Evolutionary conservation across 805 yeast genomes (phyloP), one percentile per base, ranked within the genome.

Genomic region (Teunomyces gatunensis): DNA sequence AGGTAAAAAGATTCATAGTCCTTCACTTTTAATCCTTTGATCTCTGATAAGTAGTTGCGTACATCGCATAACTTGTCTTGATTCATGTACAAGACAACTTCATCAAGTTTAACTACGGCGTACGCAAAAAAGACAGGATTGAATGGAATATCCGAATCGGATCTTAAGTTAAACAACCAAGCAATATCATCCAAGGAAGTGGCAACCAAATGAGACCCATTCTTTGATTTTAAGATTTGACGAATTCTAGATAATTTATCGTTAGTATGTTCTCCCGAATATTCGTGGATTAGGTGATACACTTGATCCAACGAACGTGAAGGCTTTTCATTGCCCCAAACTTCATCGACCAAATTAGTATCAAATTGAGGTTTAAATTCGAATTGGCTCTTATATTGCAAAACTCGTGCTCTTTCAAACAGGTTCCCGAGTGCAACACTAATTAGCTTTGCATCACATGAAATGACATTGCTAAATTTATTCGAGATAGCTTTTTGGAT

Each of bases 101-200:
- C 54, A 2, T 68, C 53, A 17, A 48, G 33, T 6, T 67, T 56
- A 15, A 74, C 50, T 1, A 78, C 61, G 1, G 80, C 71, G 56
- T 83, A 87, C 6, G 91, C 74, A 66, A 83, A 89, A 63, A 92
- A 94, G 1, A 90, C 92, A 0, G 98, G 97, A 58, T 85, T 85
- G 61, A 78, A 92, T 4, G 84, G 84, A 49, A 92, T 84, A 63
- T 92, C 98, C 18, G 77, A 50, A 41, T 66, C 79, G 4, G 91
- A 88, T 53, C 99, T 80, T 47, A 92, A 68, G 60, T 92, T 92
- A 60, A 90, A 78, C 37, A 90, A 68, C 97, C 97, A 91, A 6
- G 96, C 94, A 52, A 90, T 81, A 55, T 91, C 96, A 68, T 92
- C 97, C 45, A 91, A 67, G 1, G 90, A 83, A n/a, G 83, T 74